A percentile compares a stretch with the other conserved stretches of the same genome.
Conservation (phyloP, 2,329 filamentous ascomycete species). For the Cordyceps pruinosa region DNA sequence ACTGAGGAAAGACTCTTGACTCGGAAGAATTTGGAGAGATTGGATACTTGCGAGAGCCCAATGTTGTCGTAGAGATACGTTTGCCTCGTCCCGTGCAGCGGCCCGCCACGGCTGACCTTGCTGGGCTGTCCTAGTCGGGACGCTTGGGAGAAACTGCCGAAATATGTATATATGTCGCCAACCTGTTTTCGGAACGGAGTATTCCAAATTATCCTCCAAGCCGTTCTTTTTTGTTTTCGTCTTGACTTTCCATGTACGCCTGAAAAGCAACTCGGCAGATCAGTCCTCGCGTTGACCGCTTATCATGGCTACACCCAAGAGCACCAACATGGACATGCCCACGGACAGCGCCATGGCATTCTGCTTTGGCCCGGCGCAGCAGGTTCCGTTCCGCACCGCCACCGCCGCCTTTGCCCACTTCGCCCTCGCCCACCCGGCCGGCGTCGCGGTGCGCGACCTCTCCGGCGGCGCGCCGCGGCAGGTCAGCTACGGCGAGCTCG, state of each 20-base stretch:
- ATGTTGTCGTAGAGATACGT: slow-evolving; percentile 10
- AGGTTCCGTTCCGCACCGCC: slow-evolving; percentile 30
- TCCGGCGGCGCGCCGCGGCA: slow-evolving; percentile 22
- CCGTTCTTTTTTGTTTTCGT: too few relatives aligned
- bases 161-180: neutral
- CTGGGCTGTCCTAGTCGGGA: neutral
- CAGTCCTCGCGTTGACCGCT: neutral
- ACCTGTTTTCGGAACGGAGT: too few relatives aligned
- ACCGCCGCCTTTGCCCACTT: slow-evolving; percentile 33
- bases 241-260: neutral
- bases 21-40: neutral
- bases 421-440: slow-evolving; percentile 30
- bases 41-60: neutral
- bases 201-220: too few relatives aligned
- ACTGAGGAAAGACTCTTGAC: neutral
- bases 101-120: neutral
- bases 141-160: neutral
- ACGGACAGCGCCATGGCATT: slow-evolving; percentile 11
- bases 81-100: neutral
- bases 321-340: slow-evolving; percentile 10
- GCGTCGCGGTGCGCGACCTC: slow-evolving; percentile 32
- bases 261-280: neutral
- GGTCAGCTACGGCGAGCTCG: slow-evolving; percentile 40
- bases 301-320: slow-evolving; percentile 2
- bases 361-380: slow-evolving; percentile 19